Evolutionary conservation across 345 rosid species (phyloP).

Genomic region (Sisymbrium irio): DNA sequence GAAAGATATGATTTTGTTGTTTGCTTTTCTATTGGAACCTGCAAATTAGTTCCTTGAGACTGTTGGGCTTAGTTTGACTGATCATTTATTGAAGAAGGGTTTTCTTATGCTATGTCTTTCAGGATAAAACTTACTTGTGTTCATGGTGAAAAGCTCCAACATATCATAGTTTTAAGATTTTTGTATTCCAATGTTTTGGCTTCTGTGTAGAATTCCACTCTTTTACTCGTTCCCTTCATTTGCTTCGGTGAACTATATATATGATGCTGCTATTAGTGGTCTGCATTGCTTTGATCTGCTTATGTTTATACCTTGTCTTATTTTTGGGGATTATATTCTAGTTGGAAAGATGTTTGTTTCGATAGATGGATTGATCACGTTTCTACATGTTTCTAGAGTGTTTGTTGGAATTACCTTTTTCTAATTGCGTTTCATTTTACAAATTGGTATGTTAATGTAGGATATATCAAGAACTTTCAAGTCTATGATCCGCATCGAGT

Average conservation of each 20-base stretch:
- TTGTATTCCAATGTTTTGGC: background rate
- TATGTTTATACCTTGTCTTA: background rate
- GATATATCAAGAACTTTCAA: slow-evolving; percentile 70
- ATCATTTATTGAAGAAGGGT: background rate
- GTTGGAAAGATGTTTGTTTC: background rate
- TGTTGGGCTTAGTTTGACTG: background rate
- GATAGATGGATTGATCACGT: background rate
- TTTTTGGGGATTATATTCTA: background rate
- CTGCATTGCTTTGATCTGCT: background rate
- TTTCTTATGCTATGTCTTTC: background rate
- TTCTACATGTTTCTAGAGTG: background rate
- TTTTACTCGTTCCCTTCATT: background rate
- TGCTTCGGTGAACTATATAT: background rate
- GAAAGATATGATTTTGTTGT: slow-evolving; percentile 1
- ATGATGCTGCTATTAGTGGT: background rate
- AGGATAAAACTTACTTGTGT: background rate
- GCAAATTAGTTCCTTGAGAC: background rate
- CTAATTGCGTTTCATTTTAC: background rate
- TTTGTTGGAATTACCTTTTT: background rate
- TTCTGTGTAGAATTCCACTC: background rate
- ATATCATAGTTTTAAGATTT: background rate
- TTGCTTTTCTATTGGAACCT: background rate
- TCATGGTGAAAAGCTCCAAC: background rate
- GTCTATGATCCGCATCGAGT: slow-evolving; percentile 86
- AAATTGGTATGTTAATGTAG: slow-evolving; percentile 35